Percentiles rank a stretch among this genome's conserved stretches.
These are phyloP conservation scores for Lachnellula arida DNA, from an alignment of 2,329 filamentous ascomycete species.

Conservation along the genomic window DNA sequence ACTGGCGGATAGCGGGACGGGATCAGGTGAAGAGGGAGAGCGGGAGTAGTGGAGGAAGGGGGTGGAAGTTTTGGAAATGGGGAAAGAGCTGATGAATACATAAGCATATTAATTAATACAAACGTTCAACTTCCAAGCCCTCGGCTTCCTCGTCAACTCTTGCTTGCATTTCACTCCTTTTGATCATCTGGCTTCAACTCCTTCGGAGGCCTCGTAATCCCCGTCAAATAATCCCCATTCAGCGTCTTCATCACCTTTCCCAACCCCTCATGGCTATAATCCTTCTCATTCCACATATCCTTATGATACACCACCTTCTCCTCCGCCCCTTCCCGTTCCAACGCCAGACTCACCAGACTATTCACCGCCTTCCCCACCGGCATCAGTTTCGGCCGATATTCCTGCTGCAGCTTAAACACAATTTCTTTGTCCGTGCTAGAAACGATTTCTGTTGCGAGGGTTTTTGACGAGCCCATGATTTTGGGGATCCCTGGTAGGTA, in stretches of 20 bases:
- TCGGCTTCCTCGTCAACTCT: too few relatives aligned
- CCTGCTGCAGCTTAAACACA: slow-evolving; percentile 44
- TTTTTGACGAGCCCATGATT: slow-evolving; percentile 36
- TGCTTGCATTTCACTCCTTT: background rate
- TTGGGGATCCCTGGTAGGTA: slow-evolving; percentile 36
- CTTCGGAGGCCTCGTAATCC: slow-evolving; percentile 37
- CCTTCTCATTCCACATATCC: slow-evolving; percentile 46
- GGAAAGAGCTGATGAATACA: slow-evolving; percentile 1
- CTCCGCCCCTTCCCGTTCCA: slow-evolving; percentile 33
- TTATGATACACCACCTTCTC: slow-evolving; percentile 43
- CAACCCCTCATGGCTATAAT: slow-evolving; percentile 42
- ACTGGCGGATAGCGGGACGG: slow-evolving; percentile 71
- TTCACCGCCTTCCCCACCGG: slow-evolving; percentile 37
- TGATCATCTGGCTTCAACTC: slow-evolving; percentile 17
- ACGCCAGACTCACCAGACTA: slow-evolving; percentile 36
- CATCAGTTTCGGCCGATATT: slow-evolving; percentile 40
- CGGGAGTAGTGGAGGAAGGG: slow-evolving; percentile 33
- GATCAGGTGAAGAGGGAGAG: slow-evolving; percentile 47
- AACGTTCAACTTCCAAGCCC: too few relatives aligned
- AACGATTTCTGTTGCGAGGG: slow-evolving; percentile 39
- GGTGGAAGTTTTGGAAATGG: slow-evolving; percentile 58
- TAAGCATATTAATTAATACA: background rate
- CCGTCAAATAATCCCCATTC: slow-evolving; percentile 42
- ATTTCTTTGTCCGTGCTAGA: slow-evolving; percentile 36
- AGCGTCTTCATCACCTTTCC: slow-evolving; percentile 45